phyloP scores from a whole-genome alignment of 2,329 filamentous ascomycete genomes.

The Fulvia fulva region DNA sequence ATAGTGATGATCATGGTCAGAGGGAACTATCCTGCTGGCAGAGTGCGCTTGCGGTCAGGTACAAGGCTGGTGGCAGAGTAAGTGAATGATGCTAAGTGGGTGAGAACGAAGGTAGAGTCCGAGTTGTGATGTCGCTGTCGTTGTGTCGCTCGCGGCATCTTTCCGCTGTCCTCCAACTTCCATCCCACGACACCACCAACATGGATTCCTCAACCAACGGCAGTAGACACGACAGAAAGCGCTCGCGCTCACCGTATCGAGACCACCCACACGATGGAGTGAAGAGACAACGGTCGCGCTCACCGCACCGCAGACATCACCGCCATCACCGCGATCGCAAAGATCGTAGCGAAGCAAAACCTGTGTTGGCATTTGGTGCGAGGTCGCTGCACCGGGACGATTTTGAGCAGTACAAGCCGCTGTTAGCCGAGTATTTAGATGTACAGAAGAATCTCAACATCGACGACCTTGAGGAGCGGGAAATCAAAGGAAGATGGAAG shows the following conservation, averaged over 20 bases:
- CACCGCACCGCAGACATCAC: conserved; percentile 21
- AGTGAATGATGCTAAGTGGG: not conserved
- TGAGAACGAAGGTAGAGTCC: not conserved
- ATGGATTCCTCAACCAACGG: not conserved
- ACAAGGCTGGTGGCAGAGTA: too few relatives aligned
- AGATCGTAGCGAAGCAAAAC: not conserved
- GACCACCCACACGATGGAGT: conserved; percentile 9
- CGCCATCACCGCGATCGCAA: conserved; percentile 3
- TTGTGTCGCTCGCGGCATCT: too few relatives aligned
- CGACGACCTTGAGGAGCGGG: conserved; percentile 66
- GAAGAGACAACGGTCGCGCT: conserved; percentile 26
- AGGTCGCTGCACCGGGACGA: conserved; percentile 66
- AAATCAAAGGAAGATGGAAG: conserved; percentile 83
- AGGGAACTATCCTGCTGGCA: too few relatives aligned
- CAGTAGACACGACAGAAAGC: conserved; percentile 17
- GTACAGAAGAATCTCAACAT: conserved; percentile 77
- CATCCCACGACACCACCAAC: not conserved
- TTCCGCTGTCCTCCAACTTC: not conserved
- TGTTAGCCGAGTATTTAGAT: conserved; percentile 82
- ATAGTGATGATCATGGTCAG: too few relatives aligned
- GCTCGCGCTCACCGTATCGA: conserved; percentile 24
- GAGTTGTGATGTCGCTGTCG: not conserved
- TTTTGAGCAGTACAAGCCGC: conserved; percentile 59
- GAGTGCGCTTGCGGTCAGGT: too few relatives aligned
- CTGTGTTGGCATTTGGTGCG: conserved; percentile 21